Conservation (phyloP, 768 basidiomycete species). For the Hebeloma cylindrosporum region DNA sequence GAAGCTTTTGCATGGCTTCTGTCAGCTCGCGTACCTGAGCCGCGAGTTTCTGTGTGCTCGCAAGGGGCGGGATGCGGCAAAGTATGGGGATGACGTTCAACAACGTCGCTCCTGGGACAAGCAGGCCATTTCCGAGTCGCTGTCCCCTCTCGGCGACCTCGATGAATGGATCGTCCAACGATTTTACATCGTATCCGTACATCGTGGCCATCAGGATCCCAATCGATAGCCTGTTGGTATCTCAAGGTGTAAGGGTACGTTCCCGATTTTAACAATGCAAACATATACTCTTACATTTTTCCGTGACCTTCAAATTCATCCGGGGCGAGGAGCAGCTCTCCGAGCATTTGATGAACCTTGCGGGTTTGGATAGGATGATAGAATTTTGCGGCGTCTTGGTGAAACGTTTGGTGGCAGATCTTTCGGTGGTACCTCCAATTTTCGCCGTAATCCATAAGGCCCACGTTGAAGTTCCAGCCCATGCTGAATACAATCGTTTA, state of each 20-base stretch:
- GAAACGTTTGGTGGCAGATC: slow-evolving; percentile 20
- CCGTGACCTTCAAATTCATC: slow-evolving; percentile 8
- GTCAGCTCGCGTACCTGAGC: slow-evolving; percentile 8
- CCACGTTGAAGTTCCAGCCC: slow-evolving; percentile 11
- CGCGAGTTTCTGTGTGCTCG: slow-evolving; percentile 7
- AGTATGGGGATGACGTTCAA: slow-evolving; percentile 10
- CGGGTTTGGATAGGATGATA: slow-evolving; percentile 9
- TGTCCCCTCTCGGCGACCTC: slow-evolving; percentile 28
- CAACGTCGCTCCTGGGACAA: slow-evolving; percentile 10
- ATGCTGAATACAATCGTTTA: slow-evolving; percentile 1
- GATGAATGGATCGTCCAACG: slow-evolving; percentile 35
- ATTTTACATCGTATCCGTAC: slow-evolving; percentile 36
- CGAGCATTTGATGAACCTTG: slow-evolving; percentile 7
- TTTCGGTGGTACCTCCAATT: slow-evolving; percentile 19
- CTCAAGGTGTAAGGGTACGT: background rate
- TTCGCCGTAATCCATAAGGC: slow-evolving; percentile 18
- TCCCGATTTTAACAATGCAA: background rate
- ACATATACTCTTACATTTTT: slow-evolving; percentile 1
- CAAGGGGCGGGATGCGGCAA: slow-evolving; percentile 4
- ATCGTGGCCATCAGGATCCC: slow-evolving; percentile 35
- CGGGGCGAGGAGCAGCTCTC: slow-evolving; percentile 7
- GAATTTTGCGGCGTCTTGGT: slow-evolving; percentile 2
- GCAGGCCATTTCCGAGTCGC: slow-evolving; percentile 1
- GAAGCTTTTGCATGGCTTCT: slow-evolving; percentile 6
- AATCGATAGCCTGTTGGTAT: slow-evolving; percentile 24